Evolutionary conservation across 192 early-diverging fungal species (phyloP).

Genomic region (Coemansia sp.): DNA sequence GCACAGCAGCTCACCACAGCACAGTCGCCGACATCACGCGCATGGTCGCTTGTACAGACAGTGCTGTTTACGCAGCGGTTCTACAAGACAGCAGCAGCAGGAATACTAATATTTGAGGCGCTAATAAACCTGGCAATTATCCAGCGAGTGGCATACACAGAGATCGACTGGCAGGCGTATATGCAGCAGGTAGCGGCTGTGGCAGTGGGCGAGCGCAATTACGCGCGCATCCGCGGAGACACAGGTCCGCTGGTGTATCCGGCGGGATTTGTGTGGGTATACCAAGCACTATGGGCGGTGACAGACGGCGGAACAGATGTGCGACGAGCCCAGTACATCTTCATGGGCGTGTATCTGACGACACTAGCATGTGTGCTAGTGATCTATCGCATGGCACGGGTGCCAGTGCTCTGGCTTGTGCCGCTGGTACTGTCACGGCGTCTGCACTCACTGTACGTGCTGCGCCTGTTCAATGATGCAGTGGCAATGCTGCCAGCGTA

Average conservation of each 20-base stretch:
- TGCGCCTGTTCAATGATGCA: conserved; percentile 92
- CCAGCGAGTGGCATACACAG: conserved; percentile 63
- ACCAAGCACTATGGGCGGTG: conserved; percentile 65
- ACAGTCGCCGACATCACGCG: neutral
- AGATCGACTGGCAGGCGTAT: conserved; percentile 96
- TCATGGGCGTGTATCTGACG: conserved; percentile 70
- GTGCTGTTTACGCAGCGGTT: conserved; percentile 18
- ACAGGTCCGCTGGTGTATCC: conserved; percentile 93
- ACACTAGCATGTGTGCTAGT: conserved; percentile 65
- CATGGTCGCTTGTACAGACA: neutral
- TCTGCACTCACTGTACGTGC: conserved; percentile 90
- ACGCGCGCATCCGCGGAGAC: conserved; percentile 73
- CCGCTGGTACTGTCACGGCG: conserved; percentile 74
- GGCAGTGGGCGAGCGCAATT: conserved; percentile 80
- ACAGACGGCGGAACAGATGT: conserved; percentile 71
- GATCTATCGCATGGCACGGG: conserved; percentile 64
- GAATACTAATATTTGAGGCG: conserved; percentile 19
- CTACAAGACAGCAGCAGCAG: conserved; percentile 14
- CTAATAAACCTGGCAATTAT: conserved; percentile 19
- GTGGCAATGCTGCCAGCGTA: conserved; percentile 87
- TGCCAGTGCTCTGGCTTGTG: conserved; percentile 66
- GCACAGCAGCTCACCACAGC: neutral
- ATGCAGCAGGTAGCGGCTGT: conserved; percentile 89
- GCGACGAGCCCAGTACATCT: conserved; percentile 76
- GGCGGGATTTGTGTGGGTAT: conserved; percentile 90